Evolutionary conservation across 768 basidiomycete species (phyloP).

Genomic region (Termitomyces sp.): DNA sequence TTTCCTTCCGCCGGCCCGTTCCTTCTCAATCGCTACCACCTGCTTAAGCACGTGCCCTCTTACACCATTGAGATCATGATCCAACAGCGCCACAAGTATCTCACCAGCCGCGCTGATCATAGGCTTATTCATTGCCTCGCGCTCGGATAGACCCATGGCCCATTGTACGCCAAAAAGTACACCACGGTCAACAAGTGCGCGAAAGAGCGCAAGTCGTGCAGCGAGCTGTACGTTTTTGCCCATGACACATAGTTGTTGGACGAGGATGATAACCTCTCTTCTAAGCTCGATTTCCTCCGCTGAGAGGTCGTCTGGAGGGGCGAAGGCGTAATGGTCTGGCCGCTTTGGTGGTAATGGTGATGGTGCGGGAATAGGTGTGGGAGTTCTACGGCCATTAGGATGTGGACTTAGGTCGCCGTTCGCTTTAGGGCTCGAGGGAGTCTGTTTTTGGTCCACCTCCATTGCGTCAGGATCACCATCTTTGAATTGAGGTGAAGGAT

Average conservation of each 20-base stretch:
- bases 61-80: constrained; percentile 88
- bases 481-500: constrained; percentile 22
- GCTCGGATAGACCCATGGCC: constrained; percentile 74
- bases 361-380: neutral
- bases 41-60: constrained; percentile 84
- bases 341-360: constrained; percentile 16
- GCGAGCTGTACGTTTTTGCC: constrained; percentile 95
- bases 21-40: constrained; percentile 64
- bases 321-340: constrained; percentile 43
- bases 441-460: constrained; percentile 35
- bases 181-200: constrained; percentile 82
- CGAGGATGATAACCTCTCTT: constrained; percentile 78
- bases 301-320: constrained; percentile 52
- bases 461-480: constrained; percentile 27
- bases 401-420: constrained; percentile 25
- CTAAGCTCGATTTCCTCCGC: constrained; percentile 54
- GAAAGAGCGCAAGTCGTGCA: constrained; percentile 81
- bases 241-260: constrained; percentile 93
- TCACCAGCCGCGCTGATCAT: constrained; percentile 86
- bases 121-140: constrained; percentile 38
- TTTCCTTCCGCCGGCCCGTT: constrained; percentile 51
- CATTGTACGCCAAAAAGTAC: constrained; percentile 90
- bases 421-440: constrained; percentile 21
- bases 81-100: constrained; percentile 78
- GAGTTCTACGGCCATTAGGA: constrained; percentile 20